Conservation (phyloP, 805 yeast genomes). For the Pichia manshurica region DNA sequence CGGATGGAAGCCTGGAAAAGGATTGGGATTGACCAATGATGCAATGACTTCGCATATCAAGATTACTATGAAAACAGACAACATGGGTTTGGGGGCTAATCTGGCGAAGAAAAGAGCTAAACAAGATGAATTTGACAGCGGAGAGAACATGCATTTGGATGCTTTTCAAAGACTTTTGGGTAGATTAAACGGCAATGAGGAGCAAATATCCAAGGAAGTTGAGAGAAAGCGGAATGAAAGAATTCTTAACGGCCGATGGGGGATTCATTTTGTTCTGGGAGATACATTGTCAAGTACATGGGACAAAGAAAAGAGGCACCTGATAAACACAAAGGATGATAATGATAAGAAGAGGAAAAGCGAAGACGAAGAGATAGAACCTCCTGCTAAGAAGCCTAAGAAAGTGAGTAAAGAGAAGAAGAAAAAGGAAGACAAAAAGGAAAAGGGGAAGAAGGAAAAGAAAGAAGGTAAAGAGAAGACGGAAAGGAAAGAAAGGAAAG, state of each 20-base stretch:
- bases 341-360: conserved; percentile 18
- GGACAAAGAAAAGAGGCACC: conserved; percentile 50
- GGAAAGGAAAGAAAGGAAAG: conserved; percentile 15
- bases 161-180: conserved; percentile 90
- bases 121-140: conserved; percentile 67
- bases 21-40: conserved; percentile 67
- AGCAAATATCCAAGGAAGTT: conserved; percentile 54
- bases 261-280: conserved; percentile 81
- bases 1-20: conserved; percentile 93
- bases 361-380: conserved; percentile 13
- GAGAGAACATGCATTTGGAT: conserved; percentile 86
- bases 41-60: conserved; percentile 78
- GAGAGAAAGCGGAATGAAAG: conserved; percentile 63
- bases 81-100: conserved; percentile 84
- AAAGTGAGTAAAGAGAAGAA: conserved; percentile 23
- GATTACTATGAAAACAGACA: conserved; percentile 76
- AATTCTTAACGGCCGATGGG: conserved; percentile 81
- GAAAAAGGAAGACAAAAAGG: conserved; percentile 25
- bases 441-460: conserved; percentile 25
- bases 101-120: conserved; percentile 41
- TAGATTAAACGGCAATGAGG: conserved; percentile 80
- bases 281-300: conserved; percentile 79
- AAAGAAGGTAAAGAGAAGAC: conserved; percentile 23
- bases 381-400: conserved; percentile 14
- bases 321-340: conserved; percentile 20